phyloP scores from a whole-genome alignment of 1,284 basidiomycete species.

The Mycena sp. region DNA sequence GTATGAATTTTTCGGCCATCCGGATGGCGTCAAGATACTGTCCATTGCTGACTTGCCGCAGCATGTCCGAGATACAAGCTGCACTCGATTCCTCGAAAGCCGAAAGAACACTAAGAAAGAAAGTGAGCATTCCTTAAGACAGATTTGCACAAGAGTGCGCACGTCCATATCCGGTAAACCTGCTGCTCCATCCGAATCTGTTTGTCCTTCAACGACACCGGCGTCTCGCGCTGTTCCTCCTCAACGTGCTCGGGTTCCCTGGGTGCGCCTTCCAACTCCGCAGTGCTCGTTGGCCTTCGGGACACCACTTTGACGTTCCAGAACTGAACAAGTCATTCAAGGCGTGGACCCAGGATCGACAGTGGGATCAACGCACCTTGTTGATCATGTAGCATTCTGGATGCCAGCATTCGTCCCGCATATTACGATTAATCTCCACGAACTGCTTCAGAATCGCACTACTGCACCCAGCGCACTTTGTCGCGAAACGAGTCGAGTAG shows the following conservation, averaged over 20 bases:
- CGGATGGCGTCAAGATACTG: conserved; percentile 96
- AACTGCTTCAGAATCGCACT: conserved; percentile 99
- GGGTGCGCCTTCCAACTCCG: conserved; percentile 62
- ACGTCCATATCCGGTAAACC: conserved; percentile 98
- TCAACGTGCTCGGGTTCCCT: conserved; percentile 67
- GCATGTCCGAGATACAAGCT: conserved; percentile 99
- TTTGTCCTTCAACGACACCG: conserved; percentile 88
- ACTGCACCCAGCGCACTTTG: conserved; percentile 97
- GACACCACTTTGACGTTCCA: conserved; percentile 99
- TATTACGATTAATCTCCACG: conserved; percentile 99
- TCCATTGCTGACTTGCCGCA: conserved; percentile 95
- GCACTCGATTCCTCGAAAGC: conserved; percentile 99
- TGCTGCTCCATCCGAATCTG: conserved; percentile 97
- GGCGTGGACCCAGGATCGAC: conserved; percentile 18
- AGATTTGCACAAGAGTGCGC: conserved; percentile 39
- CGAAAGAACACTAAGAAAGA: conserved; percentile 78
- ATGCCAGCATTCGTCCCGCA: conserved; percentile 99
- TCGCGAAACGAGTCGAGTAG: conserved; percentile 98
- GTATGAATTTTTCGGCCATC: conserved; percentile 98
- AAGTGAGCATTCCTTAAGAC: not conserved
- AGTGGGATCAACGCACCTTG: conserved; percentile 67
- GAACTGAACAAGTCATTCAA: conserved; percentile 67
- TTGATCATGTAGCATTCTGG: conserved; percentile 99
- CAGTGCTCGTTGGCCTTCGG: conserved; percentile 68
- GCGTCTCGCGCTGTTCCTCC: conserved; percentile 85